A percentile compares a stretch with the other conserved stretches of the same genome.
These are phyloP conservation scores for Cadophora sp. DNA, from an alignment of 2,329 filamentous ascomycete species.

Conservation along the genomic window DNA sequence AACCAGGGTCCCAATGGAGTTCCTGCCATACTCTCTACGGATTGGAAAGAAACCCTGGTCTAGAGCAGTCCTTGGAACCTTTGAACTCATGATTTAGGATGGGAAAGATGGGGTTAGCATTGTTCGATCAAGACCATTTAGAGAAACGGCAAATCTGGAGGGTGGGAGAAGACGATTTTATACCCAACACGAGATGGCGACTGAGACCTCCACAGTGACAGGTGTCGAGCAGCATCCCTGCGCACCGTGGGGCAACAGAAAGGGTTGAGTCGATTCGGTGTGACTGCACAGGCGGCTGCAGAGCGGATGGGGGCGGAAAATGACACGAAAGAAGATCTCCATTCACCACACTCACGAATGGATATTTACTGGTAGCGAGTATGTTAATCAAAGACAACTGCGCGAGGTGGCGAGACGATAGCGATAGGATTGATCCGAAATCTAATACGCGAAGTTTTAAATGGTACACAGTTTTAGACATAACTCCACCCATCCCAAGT, in stretches of 20 bases:
- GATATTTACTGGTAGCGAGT: not conserved
- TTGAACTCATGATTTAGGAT: not conserved
- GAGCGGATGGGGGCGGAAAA: too few species aligned
- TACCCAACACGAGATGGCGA: too few species aligned
- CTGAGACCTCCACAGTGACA: not conserved
- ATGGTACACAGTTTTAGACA: not conserved
- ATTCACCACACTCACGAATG: too few species aligned
- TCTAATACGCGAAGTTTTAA: not conserved
- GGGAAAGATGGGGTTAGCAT: too few species aligned
- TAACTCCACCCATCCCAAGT: slow-evolving; percentile 3
- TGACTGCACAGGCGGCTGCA: too few species aligned
- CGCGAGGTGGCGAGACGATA: not conserved
- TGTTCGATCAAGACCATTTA: too few species aligned
- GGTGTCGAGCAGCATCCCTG: not conserved
- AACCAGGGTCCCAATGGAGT: not conserved
- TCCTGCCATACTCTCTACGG: not conserved
- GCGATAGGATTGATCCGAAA: too few species aligned
- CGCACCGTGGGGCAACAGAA: too few species aligned
- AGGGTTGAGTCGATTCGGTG: too few species aligned
- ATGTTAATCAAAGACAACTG: not conserved
- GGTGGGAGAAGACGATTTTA: too few species aligned
- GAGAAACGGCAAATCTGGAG: too few species aligned
- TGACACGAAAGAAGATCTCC: too few species aligned
- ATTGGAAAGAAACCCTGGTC: not conserved
- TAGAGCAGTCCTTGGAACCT: not conserved